Evolutionary conservation across 2,329 filamentous ascomycete species (phyloP).

Genomic region (Neocucurbitaria cava): DNA sequence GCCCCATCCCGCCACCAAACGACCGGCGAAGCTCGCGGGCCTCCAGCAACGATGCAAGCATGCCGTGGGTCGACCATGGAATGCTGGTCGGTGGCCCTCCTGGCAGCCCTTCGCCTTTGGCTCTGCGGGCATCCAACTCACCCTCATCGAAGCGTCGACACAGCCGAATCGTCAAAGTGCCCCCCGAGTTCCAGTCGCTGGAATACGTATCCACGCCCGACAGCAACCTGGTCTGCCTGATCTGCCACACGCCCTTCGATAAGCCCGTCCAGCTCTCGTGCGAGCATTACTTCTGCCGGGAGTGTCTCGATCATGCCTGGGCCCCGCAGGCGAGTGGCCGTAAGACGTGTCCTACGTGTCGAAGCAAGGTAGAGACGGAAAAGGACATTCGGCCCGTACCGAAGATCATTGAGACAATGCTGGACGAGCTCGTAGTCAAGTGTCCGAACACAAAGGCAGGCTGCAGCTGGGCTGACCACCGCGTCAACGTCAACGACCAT

Average conservation of each 20-base stretch:
- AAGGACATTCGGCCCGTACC: constrained; percentile 52
- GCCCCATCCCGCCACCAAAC: constrained; percentile 46
- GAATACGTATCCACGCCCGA: constrained; percentile 65
- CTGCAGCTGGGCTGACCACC: constrained; percentile 61
- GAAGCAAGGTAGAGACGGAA: constrained; percentile 51
- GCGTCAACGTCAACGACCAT: constrained; percentile 65
- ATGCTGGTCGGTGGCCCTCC: constrained; percentile 48
- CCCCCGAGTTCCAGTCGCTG: constrained; percentile 63
- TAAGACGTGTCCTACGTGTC: constrained; percentile 64
- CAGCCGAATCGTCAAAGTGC: constrained; percentile 40
- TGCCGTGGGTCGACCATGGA: constrained; percentile 24
- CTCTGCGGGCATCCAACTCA: constrained; percentile 48
- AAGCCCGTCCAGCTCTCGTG: constrained; percentile 65
- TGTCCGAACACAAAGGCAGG: constrained; percentile 64
- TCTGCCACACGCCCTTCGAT: constrained; percentile 69
- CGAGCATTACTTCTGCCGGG: constrained; percentile 69
- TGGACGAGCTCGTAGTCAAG: constrained; percentile 66
- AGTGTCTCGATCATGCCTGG: constrained; percentile 59
- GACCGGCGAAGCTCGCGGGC: constrained; percentile 45
- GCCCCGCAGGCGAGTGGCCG: constrained; percentile 35
- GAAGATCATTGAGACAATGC: constrained; percentile 65
- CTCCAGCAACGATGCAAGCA: constrained; percentile 38
- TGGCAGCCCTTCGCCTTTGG: constrained; percentile 46
- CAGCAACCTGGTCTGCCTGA: constrained; percentile 68
- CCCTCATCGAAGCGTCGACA: constrained; percentile 45